phyloP scores from a whole-genome alignment of 257 asterid genomes.

The Haberlea rhodopensis region DNA sequence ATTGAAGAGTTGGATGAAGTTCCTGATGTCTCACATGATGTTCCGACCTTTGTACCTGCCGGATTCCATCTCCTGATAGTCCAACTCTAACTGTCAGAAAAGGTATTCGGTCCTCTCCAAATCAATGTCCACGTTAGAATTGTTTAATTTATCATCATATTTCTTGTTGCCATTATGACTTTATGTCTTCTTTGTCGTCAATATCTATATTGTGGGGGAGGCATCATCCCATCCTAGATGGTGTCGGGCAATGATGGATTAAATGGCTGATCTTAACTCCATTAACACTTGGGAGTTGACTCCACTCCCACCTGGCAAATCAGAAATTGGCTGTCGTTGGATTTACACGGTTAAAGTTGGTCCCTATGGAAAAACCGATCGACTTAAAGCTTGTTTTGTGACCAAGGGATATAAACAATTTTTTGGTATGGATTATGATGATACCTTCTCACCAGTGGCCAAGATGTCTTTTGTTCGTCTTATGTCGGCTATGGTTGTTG shows the following conservation, averaged over 20 bases:
- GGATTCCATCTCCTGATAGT: not conserved
- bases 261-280: not conserved
- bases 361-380: too few relatives aligned
- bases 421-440: too few relatives aligned
- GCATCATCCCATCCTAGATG: slow-evolving; percentile 10
- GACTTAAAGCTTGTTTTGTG: too few relatives aligned
- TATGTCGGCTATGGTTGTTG: too few relatives aligned
- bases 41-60: not conserved
- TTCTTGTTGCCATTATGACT: not conserved
- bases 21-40: not conserved
- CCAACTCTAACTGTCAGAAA: not conserved
- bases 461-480: too few relatives aligned
- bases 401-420: too few relatives aligned
- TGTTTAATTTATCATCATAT: not conserved
- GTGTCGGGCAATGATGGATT: not conserved
- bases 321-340: too few relatives aligned
- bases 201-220: not conserved
- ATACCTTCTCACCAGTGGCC: too few relatives aligned
- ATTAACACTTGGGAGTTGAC: too few relatives aligned
- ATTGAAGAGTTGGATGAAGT: not conserved
- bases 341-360: too few relatives aligned
- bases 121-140: not conserved
- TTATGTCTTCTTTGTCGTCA: not conserved
- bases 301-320: too few relatives aligned
- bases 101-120: not conserved